A percentile compares a stretch with the other conserved stretches of the same genome.
Evolutionary conservation across 2,329 filamentous ascomycete species (phyloP).

Genomic region (Paecilomyces variotii): DNA sequence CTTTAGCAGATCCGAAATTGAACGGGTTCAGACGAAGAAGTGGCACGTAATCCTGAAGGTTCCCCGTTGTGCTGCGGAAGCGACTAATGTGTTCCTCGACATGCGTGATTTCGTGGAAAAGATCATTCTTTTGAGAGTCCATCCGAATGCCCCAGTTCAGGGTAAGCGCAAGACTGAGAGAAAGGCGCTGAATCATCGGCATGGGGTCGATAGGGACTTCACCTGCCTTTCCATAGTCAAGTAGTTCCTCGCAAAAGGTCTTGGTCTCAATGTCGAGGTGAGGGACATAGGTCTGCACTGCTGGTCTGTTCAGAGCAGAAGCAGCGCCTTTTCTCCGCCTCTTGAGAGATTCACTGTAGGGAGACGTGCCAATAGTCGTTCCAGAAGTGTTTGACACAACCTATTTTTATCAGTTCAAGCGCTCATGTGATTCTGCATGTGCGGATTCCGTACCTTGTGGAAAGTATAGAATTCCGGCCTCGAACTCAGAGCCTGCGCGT

Average conservation of each 20-base stretch:
- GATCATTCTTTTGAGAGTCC: constrained; percentile 48
- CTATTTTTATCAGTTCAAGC: constrained; percentile 23
- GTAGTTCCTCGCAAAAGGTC: constrained; percentile 54
- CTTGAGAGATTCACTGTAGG: constrained; percentile 58
- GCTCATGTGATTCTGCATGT: not conserved
- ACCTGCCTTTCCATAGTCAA: constrained; percentile 50
- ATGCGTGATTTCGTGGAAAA: constrained; percentile 57
- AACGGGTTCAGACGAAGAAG: constrained; percentile 54
- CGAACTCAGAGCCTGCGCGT: constrained; percentile 48
- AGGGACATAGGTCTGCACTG: constrained; percentile 54
- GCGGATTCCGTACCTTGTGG: constrained; percentile 40
- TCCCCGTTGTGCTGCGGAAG: constrained; percentile 53
- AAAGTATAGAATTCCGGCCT: constrained; percentile 53
- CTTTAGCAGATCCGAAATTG: constrained; percentile 49
- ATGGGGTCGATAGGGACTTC: constrained; percentile 52
- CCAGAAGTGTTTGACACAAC: constrained; percentile 58
- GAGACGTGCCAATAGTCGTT: constrained; percentile 61
- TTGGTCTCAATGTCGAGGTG: constrained; percentile 57
- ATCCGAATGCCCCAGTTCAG: constrained; percentile 60
- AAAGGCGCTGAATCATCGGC: constrained; percentile 60
- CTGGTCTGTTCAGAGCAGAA: constrained; percentile 57
- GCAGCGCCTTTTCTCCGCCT: constrained; percentile 57
- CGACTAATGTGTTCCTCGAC: constrained; percentile 55
- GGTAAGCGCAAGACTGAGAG: constrained; percentile 54
- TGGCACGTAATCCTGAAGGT: constrained; percentile 56